Evolutionary conservation across 108 stramenopile genomes (phyloP), one percentile per base, ranked within the genome.

Genomic region (Pseudonitzschia delicatissima): DNA sequence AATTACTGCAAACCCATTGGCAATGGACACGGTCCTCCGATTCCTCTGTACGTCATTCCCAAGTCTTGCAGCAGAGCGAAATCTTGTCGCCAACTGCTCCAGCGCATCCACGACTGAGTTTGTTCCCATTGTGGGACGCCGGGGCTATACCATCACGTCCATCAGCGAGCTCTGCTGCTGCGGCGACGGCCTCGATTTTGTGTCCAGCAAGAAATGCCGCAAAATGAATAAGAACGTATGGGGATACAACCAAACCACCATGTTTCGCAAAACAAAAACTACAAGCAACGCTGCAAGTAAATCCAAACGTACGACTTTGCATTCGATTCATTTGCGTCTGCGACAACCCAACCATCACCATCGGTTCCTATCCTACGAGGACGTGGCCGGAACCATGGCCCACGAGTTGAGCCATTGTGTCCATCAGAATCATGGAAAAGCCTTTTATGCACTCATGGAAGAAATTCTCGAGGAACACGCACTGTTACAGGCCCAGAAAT

Each of bases 151-250:
- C 35, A 76, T 93, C 25, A 23, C 34, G n/a, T 84, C 84, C 31
- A 69, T 93, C 1, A 74, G 87, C 1, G 92, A 93, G 70, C 64
- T 93, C 65, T 93, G 92, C 68, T 93, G 92, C 58, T 93, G 92
- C 63, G 80, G 81, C 26, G 89, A 89, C 64, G 88, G 88, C 31
- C 36, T 86, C 36, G 61, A 20, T 52, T 15, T 42, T 48, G 32
- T 33, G 40, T 2, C 11, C 72, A 6, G 47, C 68, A 36, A 62
- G 66, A 67, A 68, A 29, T 63, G 67, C 2, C 62, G 59, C 23
- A 21, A 64, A 8, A 80, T 82, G 84, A 53, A 77, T 21, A 53
- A 76, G 62, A 90, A 88, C 62, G 85, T 93, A 0, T 64, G 78
- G 79, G 91, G 91, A 12, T 93, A 90, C 82, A 93, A 93, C 68